Conservation (phyloP, 106 monocot genomes). For the Phalaenopsis equestris region DNA sequence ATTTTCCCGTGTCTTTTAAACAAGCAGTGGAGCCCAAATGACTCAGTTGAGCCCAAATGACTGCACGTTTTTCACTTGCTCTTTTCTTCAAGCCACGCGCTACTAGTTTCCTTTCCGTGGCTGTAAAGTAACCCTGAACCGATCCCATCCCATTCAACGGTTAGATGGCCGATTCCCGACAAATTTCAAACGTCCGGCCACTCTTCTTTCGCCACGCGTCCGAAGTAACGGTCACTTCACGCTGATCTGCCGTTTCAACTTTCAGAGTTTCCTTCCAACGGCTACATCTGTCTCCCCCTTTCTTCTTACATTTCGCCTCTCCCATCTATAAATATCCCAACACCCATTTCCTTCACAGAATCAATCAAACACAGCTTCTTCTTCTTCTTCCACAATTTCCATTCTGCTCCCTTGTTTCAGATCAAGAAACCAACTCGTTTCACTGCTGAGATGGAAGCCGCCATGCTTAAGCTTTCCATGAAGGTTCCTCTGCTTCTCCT, state of each 20-base stretch:
- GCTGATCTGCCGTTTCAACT: not conserved
- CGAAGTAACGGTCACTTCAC: not conserved
- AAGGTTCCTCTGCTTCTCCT: slow-evolving; percentile 5
- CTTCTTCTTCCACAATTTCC: not conserved
- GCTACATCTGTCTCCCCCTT: not conserved
- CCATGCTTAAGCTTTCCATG: not conserved
- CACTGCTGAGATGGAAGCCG: not conserved
- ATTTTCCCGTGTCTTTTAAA: too few species aligned
- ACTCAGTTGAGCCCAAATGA: too few species aligned
- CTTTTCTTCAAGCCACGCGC: too few species aligned
- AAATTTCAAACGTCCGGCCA: not conserved
- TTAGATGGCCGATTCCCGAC: not conserved
- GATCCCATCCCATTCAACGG: not conserved
- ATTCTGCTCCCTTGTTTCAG: not conserved
- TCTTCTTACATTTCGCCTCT: not conserved
- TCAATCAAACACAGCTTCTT: not conserved
- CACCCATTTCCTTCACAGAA: not conserved
- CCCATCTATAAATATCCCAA: not conserved
- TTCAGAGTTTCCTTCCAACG: not conserved
- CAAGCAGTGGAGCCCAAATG: too few species aligned
- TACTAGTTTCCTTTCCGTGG: not conserved
- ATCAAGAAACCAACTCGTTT: too few species aligned
- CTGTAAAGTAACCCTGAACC: not conserved
- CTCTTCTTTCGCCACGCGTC: not conserved
- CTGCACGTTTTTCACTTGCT: too few species aligned